Percentiles rank a stretch among this genome's conserved stretches.
Evolutionary conservation across 2,329 filamentous ascomycete genomes (phyloP).

Genomic region (Chalara sp.): DNA sequence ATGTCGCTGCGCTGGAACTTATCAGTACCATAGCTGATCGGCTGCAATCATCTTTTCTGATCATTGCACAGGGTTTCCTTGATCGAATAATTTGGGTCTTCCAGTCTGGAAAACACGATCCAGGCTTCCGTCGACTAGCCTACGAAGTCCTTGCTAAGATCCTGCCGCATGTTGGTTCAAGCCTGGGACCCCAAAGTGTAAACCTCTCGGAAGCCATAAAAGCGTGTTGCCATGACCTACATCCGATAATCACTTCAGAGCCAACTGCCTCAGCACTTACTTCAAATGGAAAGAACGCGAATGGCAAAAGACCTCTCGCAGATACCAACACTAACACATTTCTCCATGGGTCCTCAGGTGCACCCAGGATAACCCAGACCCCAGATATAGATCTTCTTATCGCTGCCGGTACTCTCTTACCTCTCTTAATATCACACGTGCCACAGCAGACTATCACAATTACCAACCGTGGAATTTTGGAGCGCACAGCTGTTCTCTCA

Average conservation of each 20-base stretch:
- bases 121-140: slow-evolving; percentile 48
- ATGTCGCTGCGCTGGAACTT: slow-evolving; percentile 62
- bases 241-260: slow-evolving; percentile 34
- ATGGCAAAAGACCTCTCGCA: slow-evolving; percentile 27
- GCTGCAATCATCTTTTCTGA: slow-evolving; percentile 48
- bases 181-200: slow-evolving; percentile 57
- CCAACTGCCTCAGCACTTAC: slow-evolving; percentile 4
- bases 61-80: slow-evolving; percentile 57
- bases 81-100: slow-evolving; percentile 71
- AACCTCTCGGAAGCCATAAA: slow-evolving; percentile 57
- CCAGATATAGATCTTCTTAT: slow-evolving; percentile 40
- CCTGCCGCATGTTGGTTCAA: slow-evolving; percentile 55
- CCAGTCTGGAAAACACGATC: slow-evolving; percentile 44
- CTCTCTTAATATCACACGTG: slow-evolving; percentile 53
- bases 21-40: slow-evolving; percentile 50
- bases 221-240: slow-evolving; percentile 68
- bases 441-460: slow-evolving; percentile 63
- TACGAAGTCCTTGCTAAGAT: slow-evolving; percentile 56
- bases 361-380: slow-evolving; percentile 25
- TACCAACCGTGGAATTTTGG: slow-evolving; percentile 65
- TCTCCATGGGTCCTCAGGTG: slow-evolving; percentile 31
- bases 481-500: slow-evolving; percentile 72
- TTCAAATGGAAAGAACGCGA: slow-evolving; percentile 23
- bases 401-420: slow-evolving; percentile 57
- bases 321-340: slow-evolving; percentile 68